phyloP scores from a whole-genome alignment of 495 filamentous ascomycete species.

The Trichoderma erinaceum region DNA sequence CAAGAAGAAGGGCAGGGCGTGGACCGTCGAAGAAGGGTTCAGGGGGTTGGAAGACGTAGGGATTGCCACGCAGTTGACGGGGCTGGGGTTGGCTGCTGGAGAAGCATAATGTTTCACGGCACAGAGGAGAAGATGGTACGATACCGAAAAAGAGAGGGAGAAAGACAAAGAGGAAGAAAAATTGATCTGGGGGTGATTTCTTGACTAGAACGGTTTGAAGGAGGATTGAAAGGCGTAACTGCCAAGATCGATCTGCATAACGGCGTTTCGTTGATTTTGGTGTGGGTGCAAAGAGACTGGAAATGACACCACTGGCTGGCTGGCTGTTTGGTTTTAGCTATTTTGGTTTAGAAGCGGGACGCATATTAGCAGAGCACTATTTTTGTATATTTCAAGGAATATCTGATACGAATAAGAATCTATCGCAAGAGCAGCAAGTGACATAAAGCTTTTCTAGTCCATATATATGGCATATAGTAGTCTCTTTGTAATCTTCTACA shows the following conservation, averaged over 20 bases:
- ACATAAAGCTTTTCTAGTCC: background rate
- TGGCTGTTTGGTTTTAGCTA: too few species aligned
- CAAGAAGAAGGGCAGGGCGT: constrained; percentile 50
- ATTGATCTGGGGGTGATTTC: background rate
- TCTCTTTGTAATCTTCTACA: background rate
- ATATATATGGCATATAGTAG: too few species aligned
- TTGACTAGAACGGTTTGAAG: too few species aligned
- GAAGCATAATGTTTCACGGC: background rate
- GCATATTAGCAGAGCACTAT: background rate
- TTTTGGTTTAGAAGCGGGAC: background rate
- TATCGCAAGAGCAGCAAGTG: background rate
- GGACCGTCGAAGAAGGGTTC: constrained; percentile 90
- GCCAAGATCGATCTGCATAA: too few species aligned
- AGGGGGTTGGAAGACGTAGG: constrained; percentile 52
- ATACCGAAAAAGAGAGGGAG: background rate
- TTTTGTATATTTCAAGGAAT: background rate
- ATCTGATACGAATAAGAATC: background rate
- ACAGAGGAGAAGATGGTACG: too few species aligned
- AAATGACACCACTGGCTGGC: too few species aligned
- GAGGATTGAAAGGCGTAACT: too few species aligned
- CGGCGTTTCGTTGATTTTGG: too few species aligned
- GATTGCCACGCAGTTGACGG: background rate
- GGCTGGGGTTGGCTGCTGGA: background rate
- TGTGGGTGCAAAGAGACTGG: too few species aligned
- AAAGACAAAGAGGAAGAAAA: background rate